Evolutionary conservation across 1,284 basidiomycete genomes (phyloP).

Genomic region (Cutaneotrichosporon dermatis): DNA sequence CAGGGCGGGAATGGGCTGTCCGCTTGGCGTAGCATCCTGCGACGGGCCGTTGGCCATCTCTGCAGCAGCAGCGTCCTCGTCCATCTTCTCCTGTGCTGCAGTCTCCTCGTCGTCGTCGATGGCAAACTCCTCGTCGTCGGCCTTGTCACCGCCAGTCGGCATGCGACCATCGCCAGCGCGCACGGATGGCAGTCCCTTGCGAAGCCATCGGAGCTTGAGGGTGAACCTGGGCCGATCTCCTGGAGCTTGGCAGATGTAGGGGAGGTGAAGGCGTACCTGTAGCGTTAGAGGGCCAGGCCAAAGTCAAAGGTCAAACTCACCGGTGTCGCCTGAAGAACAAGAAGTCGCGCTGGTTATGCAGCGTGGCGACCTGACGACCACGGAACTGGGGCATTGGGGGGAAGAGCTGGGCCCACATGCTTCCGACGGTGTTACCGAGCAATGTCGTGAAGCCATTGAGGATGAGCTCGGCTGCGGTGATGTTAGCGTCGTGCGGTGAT

Average conservation of each 20-base stretch:
- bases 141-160: slow-evolving; percentile 57
- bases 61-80: slow-evolving; percentile 43
- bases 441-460: slow-evolving; percentile 93
- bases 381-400: slow-evolving; percentile 93
- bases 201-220: slow-evolving; percentile 82
- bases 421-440: slow-evolving; percentile 85
- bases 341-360: slow-evolving; percentile 98
- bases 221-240: slow-evolving; percentile 98
- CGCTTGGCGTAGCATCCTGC: slow-evolving; percentile 17
- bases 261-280: slow-evolving; percentile 85
- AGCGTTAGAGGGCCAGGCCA: slow-evolving; percentile 2
- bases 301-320: slow-evolving; percentile 47
- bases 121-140: slow-evolving; percentile 34
- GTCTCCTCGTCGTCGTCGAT: slow-evolving; percentile 33
- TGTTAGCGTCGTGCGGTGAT: neutral
- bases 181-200: slow-evolving; percentile 81
- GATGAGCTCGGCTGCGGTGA: slow-evolving; percentile 69
- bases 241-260: slow-evolving; percentile 88
- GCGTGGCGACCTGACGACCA: slow-evolving; percentile 92
- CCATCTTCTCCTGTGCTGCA: slow-evolving; percentile 33
- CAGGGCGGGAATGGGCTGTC: slow-evolving; percentile 42
- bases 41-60: slow-evolving; percentile 28
- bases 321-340: slow-evolving; percentile 93
- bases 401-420: slow-evolving; percentile 92
- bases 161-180: slow-evolving; percentile 46